phyloP scores from a whole-genome alignment of 306 rosid genomes.

The Dalbergia oliveri region DNA sequence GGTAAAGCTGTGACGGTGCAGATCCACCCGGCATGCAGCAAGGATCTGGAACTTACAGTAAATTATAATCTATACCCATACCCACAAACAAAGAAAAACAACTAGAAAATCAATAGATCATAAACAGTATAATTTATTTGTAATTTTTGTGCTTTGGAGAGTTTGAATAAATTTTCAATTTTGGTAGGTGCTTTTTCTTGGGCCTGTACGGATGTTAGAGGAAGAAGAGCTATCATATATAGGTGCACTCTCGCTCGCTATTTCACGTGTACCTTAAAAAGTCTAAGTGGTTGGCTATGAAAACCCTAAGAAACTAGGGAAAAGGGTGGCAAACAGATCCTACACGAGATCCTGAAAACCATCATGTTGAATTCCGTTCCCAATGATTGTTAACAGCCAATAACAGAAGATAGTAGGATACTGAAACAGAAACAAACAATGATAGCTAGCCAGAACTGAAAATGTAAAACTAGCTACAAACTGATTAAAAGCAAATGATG shows the following conservation, averaged over 20 bases:
- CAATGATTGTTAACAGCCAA: constrained; percentile 30
- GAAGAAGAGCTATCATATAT: constrained; percentile 24
- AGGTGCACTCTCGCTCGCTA: neutral
- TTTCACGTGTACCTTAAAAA: constrained; percentile 6
- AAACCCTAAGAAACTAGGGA: constrained; percentile 49
- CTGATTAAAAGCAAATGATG: constrained; percentile 47
- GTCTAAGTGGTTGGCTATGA: constrained; percentile 25
- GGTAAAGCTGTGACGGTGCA: constrained; percentile 55
- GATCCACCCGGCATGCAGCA: constrained; percentile 47
- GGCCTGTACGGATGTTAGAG: neutral
- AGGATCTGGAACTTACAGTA: constrained; percentile 11
- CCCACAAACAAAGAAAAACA: constrained; percentile 13
- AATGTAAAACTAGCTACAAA: neutral
- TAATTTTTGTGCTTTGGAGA: neutral
- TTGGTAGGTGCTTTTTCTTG: neutral
- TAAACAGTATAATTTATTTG: neutral
- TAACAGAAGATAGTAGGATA: constrained; percentile 4
- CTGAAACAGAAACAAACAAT: constrained; percentile 27
- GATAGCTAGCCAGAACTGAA: constrained; percentile 24
- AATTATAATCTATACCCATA: constrained; percentile 9
- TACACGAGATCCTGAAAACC: constrained; percentile 12
- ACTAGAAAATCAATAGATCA: constrained; percentile 11
- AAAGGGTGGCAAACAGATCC: constrained; percentile 26
- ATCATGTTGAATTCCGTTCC: constrained; percentile 40
- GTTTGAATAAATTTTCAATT: neutral